Evolutionary conservation across 2,329 filamentous ascomycete genomes (phyloP).

Genomic region (Pseudocercospora fijiensis): DNA sequence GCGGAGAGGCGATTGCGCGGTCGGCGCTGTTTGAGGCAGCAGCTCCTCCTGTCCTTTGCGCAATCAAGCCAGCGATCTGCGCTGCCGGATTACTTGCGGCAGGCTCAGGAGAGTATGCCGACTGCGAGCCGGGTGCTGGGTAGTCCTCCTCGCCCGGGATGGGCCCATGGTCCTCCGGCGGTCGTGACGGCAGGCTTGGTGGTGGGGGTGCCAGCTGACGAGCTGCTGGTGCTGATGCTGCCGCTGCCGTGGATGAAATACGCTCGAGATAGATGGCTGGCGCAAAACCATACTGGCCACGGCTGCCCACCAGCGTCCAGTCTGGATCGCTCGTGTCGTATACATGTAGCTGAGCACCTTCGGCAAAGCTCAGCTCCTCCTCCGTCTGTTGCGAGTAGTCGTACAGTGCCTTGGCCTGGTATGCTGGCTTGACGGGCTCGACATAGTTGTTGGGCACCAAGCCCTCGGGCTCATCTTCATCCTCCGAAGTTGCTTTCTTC

Average conservation of each 20-base stretch:
- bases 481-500: slow-evolving; percentile 73
- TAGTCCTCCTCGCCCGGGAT: slow-evolving; percentile 44
- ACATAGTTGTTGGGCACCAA: slow-evolving; percentile 94
- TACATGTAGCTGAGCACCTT: slow-evolving; percentile 78
- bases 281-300: slow-evolving; percentile 87
- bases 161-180: slow-evolving; percentile 39
- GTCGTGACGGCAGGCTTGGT: slow-evolving; percentile 40
- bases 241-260: slow-evolving; percentile 49
- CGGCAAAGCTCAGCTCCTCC: slow-evolving; percentile 92
- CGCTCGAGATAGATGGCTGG: slow-evolving; percentile 94
- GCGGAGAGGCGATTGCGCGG: slow-evolving; percentile 48
- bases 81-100: slow-evolving; percentile 54
- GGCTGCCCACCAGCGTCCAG: slow-evolving; percentile 87
- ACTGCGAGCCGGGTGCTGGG: slow-evolving; percentile 47
- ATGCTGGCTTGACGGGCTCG: slow-evolving; percentile 70
- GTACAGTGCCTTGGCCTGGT: slow-evolving; percentile 87
- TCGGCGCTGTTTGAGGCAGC: slow-evolving; percentile 28
- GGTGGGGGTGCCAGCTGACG: slow-evolving; percentile 40
- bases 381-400: slow-evolving; percentile 97
- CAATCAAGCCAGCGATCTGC: slow-evolving; percentile 56
- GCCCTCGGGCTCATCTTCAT: slow-evolving; percentile 87
- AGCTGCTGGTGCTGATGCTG: slow-evolving; percentile 36
- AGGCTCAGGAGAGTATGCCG: slow-evolving; percentile 44
- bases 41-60: slow-evolving; percentile 46
- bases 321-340: slow-evolving; percentile 91